These are phyloP conservation scores for Mycena polygramma DNA, from an alignment of 768 basidiomycete species.

Conservation along the genomic window DNA sequence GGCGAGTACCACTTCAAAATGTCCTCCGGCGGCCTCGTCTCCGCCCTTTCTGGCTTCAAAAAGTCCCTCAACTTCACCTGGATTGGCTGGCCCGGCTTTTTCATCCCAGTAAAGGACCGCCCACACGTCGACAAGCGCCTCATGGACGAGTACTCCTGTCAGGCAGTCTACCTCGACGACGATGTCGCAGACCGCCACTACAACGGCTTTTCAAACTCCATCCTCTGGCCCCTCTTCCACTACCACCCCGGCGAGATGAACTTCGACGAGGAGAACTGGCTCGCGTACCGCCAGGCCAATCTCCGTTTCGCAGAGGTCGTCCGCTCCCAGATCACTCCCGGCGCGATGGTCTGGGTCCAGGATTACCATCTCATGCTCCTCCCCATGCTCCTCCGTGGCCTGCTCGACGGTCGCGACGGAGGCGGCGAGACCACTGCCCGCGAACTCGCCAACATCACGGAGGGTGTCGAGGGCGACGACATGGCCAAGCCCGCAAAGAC, in stretches of 20 bases:
- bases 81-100: slow-evolving; percentile 96
- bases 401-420: slow-evolving; percentile 79
- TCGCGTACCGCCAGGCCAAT: slow-evolving; percentile 97
- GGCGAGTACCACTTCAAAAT: slow-evolving; percentile 99
- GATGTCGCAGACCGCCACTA: slow-evolving; percentile 99
- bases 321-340: slow-evolving; percentile 79
- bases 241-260: slow-evolving; percentile 99
- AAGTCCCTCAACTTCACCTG: slow-evolving; percentile 98
- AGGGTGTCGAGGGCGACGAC: slow-evolving; percentile 73
- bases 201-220: slow-evolving; percentile 99
- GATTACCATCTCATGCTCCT: slow-evolving; percentile 98
- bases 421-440: slow-evolving; percentile 68
- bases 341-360: slow-evolving; percentile 99
- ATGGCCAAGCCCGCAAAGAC: slow-evolving; percentile 49
- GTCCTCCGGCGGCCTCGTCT: slow-evolving; percentile 98
- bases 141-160: slow-evolving; percentile 95
- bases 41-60: slow-evolving; percentile 97
- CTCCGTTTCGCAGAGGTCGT: slow-evolving; percentile 94
- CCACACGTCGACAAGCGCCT: slow-evolving; percentile 91
- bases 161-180: slow-evolving; percentile 97
- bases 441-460: slow-evolving; percentile 78
- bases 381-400: slow-evolving; percentile 92
- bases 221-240: slow-evolving; percentile 99
- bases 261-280: slow-evolving; percentile 99
- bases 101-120: slow-evolving; percentile 95